Evolutionary conservation across 2,329 filamentous ascomycete species (phyloP).

Genomic region (Fusarium multiceps): DNA sequence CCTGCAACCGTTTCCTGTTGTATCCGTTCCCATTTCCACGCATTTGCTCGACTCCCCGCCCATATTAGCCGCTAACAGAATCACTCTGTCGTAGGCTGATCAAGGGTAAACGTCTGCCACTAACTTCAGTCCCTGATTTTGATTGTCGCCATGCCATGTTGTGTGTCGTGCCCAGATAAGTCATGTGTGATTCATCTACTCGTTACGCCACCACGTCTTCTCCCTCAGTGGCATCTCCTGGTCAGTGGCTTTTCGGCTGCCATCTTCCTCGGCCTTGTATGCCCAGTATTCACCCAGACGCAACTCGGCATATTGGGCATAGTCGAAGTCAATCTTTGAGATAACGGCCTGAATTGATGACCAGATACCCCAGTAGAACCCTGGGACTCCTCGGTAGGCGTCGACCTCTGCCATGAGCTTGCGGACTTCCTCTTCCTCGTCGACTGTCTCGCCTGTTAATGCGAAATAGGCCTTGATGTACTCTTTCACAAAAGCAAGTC

Average conservation of each 20-base stretch:
- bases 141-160: constrained; percentile 1
- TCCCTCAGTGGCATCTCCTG: constrained; percentile 79
- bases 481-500: constrained; percentile 82
- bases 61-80: constrained; percentile 13
- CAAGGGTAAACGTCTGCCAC: constrained; percentile 13
- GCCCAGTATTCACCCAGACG: constrained; percentile 92
- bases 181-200: constrained; percentile 18
- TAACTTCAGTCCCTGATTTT: constrained; percentile 20
- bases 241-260: constrained; percentile 63
- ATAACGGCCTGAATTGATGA: constrained; percentile 94
- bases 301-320: constrained; percentile 88
- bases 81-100: constrained; percentile 12
- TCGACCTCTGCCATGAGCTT: constrained; percentile 85
- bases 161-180: constrained; percentile 1
- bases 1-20: constrained; percentile 26
- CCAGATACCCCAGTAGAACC: constrained; percentile 95
- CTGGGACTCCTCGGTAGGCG: constrained; percentile 86
- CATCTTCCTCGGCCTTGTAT: constrained; percentile 81
- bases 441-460: constrained; percentile 57
- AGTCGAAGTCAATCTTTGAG: constrained; percentile 96
- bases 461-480: constrained; percentile 82
- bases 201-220: constrained; percentile 73
- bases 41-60: constrained; percentile 14
- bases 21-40: constrained; percentile 25
- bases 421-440: constrained; percentile 71